phyloP scores from a whole-genome alignment of 2,329 filamentous ascomycete genomes.

The Xylaria sp. region DNA sequence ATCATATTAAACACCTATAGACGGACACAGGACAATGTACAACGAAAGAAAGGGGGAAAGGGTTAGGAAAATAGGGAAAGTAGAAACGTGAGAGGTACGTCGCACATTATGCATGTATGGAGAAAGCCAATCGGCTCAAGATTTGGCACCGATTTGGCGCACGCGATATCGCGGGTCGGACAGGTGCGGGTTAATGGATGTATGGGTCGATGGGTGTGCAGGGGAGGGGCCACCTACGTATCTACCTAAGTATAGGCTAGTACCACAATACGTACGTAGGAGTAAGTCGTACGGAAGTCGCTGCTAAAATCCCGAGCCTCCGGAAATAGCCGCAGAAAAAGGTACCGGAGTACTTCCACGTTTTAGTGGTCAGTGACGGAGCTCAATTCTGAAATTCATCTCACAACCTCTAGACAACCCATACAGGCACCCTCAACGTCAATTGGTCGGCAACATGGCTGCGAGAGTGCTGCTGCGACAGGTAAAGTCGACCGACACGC shows the following conservation, averaged over 20 bases:
- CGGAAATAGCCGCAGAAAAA: constrained; percentile 39
- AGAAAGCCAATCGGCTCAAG: constrained; percentile 25
- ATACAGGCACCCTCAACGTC: constrained; percentile 45
- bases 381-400: constrained; percentile 34
- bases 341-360: constrained; percentile 35
- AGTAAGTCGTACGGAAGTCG: not conserved
- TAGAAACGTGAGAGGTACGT: not conserved
- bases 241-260: not conserved
- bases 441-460: constrained; percentile 67
- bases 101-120: constrained; percentile 2
- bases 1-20: constrained; percentile 33
- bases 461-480: constrained; percentile 69
- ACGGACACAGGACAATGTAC: constrained; percentile 19
- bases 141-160: constrained; percentile 15
- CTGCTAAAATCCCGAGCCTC: constrained; percentile 34
- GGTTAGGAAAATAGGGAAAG: not conserved
- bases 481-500: constrained; percentile 53
- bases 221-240: not conserved
- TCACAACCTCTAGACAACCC: constrained; percentile 29
- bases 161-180: constrained; percentile 18
- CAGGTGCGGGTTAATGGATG: constrained; percentile 17
- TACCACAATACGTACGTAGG: not conserved
- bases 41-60: not conserved
- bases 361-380: constrained; percentile 22
- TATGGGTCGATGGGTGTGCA: not conserved